Evolutionary conservation across 75 land plant species (phyloP).

Genomic region (Picea glauca): DNA sequence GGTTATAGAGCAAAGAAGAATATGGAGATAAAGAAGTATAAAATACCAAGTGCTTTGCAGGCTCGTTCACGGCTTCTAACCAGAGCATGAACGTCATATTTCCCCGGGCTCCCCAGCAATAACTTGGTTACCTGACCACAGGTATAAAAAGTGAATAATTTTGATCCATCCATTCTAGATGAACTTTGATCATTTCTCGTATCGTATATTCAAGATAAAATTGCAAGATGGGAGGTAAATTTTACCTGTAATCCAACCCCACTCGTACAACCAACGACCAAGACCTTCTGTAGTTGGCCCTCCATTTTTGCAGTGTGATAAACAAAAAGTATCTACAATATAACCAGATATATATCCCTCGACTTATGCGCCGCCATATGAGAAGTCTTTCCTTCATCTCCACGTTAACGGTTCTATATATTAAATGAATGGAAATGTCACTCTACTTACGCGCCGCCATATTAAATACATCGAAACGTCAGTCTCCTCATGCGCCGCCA

Average conservation of each 20-base stretch:
- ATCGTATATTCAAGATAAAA: not conserved
- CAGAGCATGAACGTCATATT: conserved; percentile 29
- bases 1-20: not conserved
- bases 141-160: not conserved
- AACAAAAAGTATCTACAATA: too few species aligned
- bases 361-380: too few species aligned
- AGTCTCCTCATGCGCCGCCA: too few species aligned
- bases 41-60: conserved; percentile 18
- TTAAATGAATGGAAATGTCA: too few species aligned
- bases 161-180: too few species aligned
- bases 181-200: not conserved
- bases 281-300: not conserved
- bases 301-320: not conserved
- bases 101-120: conserved; percentile 13
- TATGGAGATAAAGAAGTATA: not conserved
- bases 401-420: too few species aligned
- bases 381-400: too few species aligned
- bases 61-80: conserved; percentile 31
- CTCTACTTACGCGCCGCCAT: too few species aligned
- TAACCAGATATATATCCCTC: too few species aligned
- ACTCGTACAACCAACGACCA: conserved; percentile 2
- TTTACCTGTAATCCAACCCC: conserved; percentile 7
- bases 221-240: not conserved
- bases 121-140: conserved; percentile 30
- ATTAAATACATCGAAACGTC: too few species aligned